phyloP scores from a whole-genome alignment of 1,284 basidiomycete species.

The Rhodotorula glutinis region DNA sequence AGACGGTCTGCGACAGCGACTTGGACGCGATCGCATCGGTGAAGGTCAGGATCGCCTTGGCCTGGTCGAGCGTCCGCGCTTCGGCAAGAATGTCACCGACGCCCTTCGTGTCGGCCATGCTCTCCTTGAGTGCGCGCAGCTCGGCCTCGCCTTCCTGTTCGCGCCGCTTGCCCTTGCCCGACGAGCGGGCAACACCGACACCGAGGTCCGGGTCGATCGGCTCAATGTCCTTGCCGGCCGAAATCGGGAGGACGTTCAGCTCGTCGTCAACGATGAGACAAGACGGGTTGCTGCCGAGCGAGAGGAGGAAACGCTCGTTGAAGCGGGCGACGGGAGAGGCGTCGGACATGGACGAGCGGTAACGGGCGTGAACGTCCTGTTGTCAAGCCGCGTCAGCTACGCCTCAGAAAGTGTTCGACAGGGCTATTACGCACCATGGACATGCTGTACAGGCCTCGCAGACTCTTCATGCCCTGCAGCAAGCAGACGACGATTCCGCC shows the following conservation, averaged over 20 bases:
- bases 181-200: constrained; percentile 43
- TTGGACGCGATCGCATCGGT: constrained; percentile 88
- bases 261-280: constrained; percentile 96
- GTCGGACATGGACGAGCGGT: constrained; percentile 72
- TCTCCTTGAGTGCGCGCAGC: constrained; percentile 76
- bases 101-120: constrained; percentile 77
- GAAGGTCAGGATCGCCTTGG: constrained; percentile 85
- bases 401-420: too few relatives aligned
- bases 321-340: constrained; percentile 89
- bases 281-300: constrained; percentile 82
- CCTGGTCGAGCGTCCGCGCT: constrained; percentile 81
- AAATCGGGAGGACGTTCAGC: constrained; percentile 94
- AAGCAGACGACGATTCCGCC: constrained; percentile 90
- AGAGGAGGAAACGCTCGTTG: constrained; percentile 97
- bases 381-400: too few relatives aligned
- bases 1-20: constrained; percentile 89
- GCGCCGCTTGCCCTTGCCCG: constrained; percentile 56
- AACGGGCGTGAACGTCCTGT: constrained; percentile 89
- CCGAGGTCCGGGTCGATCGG: constrained; percentile 58
- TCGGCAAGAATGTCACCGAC: constrained; percentile 86
- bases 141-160: constrained; percentile 55
- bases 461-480: constrained; percentile 90
- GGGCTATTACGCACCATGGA: constrained; percentile 68
- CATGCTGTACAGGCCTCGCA: constrained; percentile 92
- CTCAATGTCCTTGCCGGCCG: constrained; percentile 88